A percentile compares a stretch with the other conserved stretches of the same genome.
Conservation (phyloP, 2,329 filamentous ascomycete genomes). For the Fragosphaeria purpurea region DNA sequence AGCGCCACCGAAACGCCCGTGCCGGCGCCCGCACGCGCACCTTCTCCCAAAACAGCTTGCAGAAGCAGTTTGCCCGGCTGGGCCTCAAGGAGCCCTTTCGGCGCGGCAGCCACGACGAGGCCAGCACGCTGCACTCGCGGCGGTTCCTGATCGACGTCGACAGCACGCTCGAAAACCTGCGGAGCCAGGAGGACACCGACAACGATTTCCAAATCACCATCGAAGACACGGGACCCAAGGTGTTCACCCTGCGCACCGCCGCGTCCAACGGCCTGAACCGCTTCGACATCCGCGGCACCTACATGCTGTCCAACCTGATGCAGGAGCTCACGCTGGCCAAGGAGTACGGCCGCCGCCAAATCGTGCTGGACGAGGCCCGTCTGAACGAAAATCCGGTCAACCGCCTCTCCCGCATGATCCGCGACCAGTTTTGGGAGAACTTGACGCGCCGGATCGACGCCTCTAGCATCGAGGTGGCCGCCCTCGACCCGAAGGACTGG, state of each 20-base stretch:
- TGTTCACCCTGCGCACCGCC: slow-evolving; percentile 71
- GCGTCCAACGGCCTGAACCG: slow-evolving; percentile 77
- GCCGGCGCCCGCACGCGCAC: slow-evolving; percentile 43
- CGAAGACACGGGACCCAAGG: slow-evolving; percentile 89
- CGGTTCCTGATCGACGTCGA: slow-evolving; percentile 84
- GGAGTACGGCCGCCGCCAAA: slow-evolving; percentile 79
- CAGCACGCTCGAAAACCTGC: slow-evolving; percentile 65
- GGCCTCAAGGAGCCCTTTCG: slow-evolving; percentile 45
- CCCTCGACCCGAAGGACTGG: slow-evolving; percentile 90
- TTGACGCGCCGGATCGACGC: slow-evolving; percentile 85
- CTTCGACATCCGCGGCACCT: slow-evolving; percentile 88
- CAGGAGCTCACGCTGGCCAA: slow-evolving; percentile 91
- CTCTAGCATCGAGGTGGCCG: slow-evolving; percentile 76
- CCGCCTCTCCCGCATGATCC: slow-evolving; percentile 75
- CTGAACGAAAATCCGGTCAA: slow-evolving; percentile 93
- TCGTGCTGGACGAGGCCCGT: slow-evolving; percentile 82
- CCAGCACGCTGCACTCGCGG: slow-evolving; percentile 50
- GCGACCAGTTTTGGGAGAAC: slow-evolving; percentile 85
- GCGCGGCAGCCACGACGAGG: slow-evolving; percentile 61
- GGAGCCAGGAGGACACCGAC: slow-evolving; percentile 85
- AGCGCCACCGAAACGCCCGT: slow-evolving; percentile 37
- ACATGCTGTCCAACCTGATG: slow-evolving; percentile 92
- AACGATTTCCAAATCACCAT: slow-evolving; percentile 95
- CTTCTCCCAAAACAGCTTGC: slow-evolving; percentile 48
- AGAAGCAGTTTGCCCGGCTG: slow-evolving; percentile 42